These are phyloP conservation scores for Wickerhamomyces bisporus DNA, from an alignment of 805 yeast genomes.

Conservation along the genomic window DNA sequence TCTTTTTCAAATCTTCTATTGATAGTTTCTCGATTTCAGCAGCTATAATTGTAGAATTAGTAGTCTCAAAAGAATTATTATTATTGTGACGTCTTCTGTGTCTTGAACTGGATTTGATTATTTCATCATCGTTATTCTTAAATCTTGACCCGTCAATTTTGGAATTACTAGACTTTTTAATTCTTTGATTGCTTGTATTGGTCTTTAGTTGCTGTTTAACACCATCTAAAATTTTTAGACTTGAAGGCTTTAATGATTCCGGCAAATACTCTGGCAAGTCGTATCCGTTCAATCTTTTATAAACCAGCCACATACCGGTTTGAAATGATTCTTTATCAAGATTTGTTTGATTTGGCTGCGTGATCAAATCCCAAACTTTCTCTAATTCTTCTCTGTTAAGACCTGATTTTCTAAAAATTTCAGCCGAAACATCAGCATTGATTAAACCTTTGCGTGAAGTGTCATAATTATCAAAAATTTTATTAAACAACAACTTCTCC, in stretches of 20 bases:
- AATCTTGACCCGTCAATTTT: slow-evolving; percentile 40
- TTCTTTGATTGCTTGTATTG: slow-evolving; percentile 7
- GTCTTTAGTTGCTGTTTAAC: slow-evolving; percentile 50
- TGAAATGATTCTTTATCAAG: slow-evolving; percentile 91
- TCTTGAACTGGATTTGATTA: slow-evolving; percentile 18
- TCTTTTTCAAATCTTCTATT: slow-evolving; percentile 57
- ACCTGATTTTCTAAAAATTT: slow-evolving; percentile 87
- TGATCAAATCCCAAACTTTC: slow-evolving; percentile 85
- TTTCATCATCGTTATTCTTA: slow-evolving; percentile 74
- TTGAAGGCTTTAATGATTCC: slow-evolving; percentile 86
- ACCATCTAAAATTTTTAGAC: slow-evolving; percentile 67
- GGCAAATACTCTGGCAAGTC: slow-evolving; percentile 79
- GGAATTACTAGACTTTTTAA: slow-evolving; percentile 24
- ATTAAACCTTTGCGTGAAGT: slow-evolving; percentile 60
- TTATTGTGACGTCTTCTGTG: slow-evolving; percentile 22
- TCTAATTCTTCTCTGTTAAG: slow-evolving; percentile 84
- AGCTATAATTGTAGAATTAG: neutral
- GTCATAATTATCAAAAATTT: slow-evolving; percentile 88
- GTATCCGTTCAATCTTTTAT: slow-evolving; percentile 81
- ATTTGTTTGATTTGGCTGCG: slow-evolving; percentile 78
- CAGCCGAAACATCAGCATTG: slow-evolving; percentile 81
- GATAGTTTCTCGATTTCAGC: slow-evolving; percentile 10
- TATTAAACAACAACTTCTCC: slow-evolving; percentile 82
- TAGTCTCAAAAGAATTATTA: neutral
- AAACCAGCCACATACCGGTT: slow-evolving; percentile 94